phyloP scores from a whole-genome alignment of 371 early-diverging fungal species.

The Mortierella sp. region DNA sequence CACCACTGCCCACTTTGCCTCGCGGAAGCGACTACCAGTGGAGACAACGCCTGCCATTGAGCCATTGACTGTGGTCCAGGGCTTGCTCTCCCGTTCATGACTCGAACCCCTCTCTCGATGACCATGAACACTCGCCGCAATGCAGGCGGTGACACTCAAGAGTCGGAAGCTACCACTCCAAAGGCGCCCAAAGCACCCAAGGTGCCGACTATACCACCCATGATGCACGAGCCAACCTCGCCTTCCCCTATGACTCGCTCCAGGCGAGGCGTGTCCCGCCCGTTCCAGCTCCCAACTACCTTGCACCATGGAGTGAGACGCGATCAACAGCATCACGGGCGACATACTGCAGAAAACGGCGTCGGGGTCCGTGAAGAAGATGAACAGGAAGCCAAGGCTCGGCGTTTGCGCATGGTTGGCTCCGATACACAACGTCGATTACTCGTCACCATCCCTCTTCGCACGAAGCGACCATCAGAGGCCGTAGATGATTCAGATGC shows the following conservation, averaged over 20 bases:
- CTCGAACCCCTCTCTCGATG: conserved; percentile 12
- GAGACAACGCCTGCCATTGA: not conserved
- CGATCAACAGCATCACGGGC: not conserved
- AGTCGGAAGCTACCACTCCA: conserved; percentile 1
- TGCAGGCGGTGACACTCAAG: not conserved
- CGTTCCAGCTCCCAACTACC: not conserved
- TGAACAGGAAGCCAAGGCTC: not conserved
- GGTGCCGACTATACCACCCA: not conserved
- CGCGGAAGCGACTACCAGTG: not conserved
- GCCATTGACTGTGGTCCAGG: not conserved
- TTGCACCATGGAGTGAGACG: not conserved
- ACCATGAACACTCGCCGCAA: not conserved
- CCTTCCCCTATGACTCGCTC: conserved; percentile 60
- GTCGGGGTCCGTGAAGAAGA: conserved; percentile 7
- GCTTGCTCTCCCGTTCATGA: conserved; percentile 1
- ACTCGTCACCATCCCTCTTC: conserved; percentile 19
- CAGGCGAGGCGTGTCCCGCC: conserved; percentile 45
- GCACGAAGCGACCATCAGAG: conserved; percentile 10
- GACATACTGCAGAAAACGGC: not conserved
- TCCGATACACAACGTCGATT: conserved; percentile 3
- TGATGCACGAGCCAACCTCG: conserved; percentile 35
- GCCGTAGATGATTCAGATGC: not conserved
- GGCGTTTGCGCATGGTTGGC: not conserved
- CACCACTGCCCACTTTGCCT: no score
- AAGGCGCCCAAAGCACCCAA: conserved; percentile 9